Evolutionary conservation across 352 stramenopile species (phyloP).

Genomic region (Saprolegnia parasitica): DNA sequence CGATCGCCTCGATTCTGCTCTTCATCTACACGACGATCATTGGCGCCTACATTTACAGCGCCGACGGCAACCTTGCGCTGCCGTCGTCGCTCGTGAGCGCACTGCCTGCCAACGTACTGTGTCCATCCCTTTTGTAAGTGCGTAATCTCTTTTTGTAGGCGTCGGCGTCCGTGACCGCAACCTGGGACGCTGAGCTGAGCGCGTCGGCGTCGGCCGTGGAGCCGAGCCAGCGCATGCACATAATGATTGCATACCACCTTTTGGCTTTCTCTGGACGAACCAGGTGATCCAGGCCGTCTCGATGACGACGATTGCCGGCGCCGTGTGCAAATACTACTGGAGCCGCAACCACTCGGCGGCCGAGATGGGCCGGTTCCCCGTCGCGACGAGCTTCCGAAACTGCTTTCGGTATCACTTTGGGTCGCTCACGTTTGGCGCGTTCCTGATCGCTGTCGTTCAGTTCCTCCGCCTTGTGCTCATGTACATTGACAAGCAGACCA

Average conservation of each 20-base stretch:
- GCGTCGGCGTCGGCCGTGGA: slow-evolving; percentile 35
- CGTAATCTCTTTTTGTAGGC: slow-evolving; percentile 35
- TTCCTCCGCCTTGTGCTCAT: slow-evolving; percentile 89
- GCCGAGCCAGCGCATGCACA: slow-evolving; percentile 42
- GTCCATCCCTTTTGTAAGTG: slow-evolving; percentile 30
- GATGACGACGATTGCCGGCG: slow-evolving; percentile 92
- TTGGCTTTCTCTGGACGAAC: slow-evolving; percentile 95
- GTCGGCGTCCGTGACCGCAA: slow-evolving; percentile 23
- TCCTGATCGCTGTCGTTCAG: slow-evolving; percentile 96
- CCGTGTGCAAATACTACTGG: slow-evolving; percentile 92
- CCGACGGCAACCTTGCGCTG: slow-evolving; percentile 24
- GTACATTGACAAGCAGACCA: slow-evolving; percentile 91
- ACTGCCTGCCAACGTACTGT: slow-evolving; percentile 6
- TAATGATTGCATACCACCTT: slow-evolving; percentile 85
- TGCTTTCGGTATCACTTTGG: slow-evolving; percentile 92
- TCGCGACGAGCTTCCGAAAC: slow-evolving; percentile 64
- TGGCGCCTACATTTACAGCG: slow-evolving; percentile 67
- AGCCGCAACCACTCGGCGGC: slow-evolving; percentile 51
- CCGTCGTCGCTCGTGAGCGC: background rate
- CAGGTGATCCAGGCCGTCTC: slow-evolving; percentile 95
- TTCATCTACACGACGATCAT: slow-evolving; percentile 62
- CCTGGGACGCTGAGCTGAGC: slow-evolving; percentile 41
- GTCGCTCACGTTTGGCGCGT: slow-evolving; percentile 93
- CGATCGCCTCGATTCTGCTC: slow-evolving; percentile 53
- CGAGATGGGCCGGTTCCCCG: slow-evolving; percentile 65